Evolutionary conservation across 768 basidiomycete species (phyloP).

Genomic region (Hygrocybe coccinea): DNA sequence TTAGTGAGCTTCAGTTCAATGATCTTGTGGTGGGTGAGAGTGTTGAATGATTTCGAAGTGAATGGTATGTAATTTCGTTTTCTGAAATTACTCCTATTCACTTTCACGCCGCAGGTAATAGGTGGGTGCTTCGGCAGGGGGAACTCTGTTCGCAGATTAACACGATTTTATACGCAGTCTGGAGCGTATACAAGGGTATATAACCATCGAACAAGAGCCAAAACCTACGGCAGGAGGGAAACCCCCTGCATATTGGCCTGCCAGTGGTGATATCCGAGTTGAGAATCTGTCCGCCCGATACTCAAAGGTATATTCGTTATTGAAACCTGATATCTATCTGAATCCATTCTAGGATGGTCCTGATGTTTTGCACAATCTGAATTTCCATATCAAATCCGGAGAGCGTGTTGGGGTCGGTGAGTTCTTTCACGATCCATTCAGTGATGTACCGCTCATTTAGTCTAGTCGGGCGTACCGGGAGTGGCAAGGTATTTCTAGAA

Average conservation of each 20-base stretch:
- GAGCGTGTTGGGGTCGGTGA: slow-evolving; percentile 56
- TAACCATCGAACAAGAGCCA: slow-evolving; percentile 57
- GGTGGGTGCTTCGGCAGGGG: not conserved
- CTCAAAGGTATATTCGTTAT: slow-evolving; percentile 29
- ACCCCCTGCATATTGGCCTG: slow-evolving; percentile 66
- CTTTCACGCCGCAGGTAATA: slow-evolving; percentile 36
- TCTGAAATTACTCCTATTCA: no score
- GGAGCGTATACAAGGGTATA: slow-evolving; percentile 68
- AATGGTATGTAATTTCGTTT: no score
- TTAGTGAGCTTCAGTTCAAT: no score
- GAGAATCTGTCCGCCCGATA: slow-evolving; percentile 55
- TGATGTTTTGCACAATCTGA: slow-evolving; percentile 51
- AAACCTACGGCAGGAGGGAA: slow-evolving; percentile 34
- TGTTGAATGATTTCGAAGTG: no score
- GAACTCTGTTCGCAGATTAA: slow-evolving; percentile 11
- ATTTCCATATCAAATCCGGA: slow-evolving; percentile 49
- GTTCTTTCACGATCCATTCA: no score
- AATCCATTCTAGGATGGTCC: slow-evolving; percentile 41
- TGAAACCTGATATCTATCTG: no score
- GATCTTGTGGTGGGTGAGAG: no score
- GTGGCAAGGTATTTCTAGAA: slow-evolving; percentile 30
- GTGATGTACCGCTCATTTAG: no score
- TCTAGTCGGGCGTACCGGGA: no score
- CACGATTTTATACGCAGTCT: slow-evolving; percentile 30
- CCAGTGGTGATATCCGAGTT: slow-evolving; percentile 49